Base-by-base conservation (phyloP, 2,329 filamentous ascomycete genomes). In the Colletotrichum simmondsii region DNA sequence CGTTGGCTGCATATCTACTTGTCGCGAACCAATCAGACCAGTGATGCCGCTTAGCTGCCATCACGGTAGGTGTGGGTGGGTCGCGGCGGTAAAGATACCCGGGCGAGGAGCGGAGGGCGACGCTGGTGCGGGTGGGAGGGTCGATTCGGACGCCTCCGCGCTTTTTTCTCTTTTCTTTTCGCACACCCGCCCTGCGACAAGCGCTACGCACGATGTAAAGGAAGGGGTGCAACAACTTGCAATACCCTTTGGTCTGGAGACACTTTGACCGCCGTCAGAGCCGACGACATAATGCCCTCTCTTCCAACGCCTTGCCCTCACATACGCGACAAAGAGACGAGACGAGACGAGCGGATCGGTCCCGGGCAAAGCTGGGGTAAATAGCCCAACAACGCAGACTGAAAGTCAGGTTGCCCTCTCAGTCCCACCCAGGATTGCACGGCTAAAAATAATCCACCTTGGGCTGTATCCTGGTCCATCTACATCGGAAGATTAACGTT, bases 401-500 rank as follows among this genome's bases (percentile, higher is more conserved):
- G 59, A 54, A 57, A 68, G 42, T 30, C 37, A 59, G 58, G 57
- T 68, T 63, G 52, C 42, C 28, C 46, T 60, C 56, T 49, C 65
- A 54, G 37, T 63, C 59, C 58, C 60, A 52, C 35, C 52, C 71
- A 74, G 67, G 62, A 54, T 62, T 54, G 53, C n/a, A 57, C 8
- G 54, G 68, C 73, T 75, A 74, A 74, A 72, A 74, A 71, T 75
- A 75, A 49, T 61, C 64, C 67, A 65, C 66, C 59, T n/a, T 59
- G 56, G 73, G 22, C 66, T 74, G 32, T 46, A 74, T 65, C 72
- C 69, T 68, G 58, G 72, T 65, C 49, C 60, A 69, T 74, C 72
- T 35, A 63, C 64, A 60, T 74, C 69, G 72, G 72, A 74, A 74
- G 69, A 74, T 74, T 74, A 73, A 68, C 69, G 53, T 68, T 72